A percentile compares a stretch with the other conserved stretches of the same genome.
These are phyloP conservation scores for Arthroderma sp. DNA, from an alignment of 2,329 filamentous ascomycete species.

Conservation along the genomic window DNA sequence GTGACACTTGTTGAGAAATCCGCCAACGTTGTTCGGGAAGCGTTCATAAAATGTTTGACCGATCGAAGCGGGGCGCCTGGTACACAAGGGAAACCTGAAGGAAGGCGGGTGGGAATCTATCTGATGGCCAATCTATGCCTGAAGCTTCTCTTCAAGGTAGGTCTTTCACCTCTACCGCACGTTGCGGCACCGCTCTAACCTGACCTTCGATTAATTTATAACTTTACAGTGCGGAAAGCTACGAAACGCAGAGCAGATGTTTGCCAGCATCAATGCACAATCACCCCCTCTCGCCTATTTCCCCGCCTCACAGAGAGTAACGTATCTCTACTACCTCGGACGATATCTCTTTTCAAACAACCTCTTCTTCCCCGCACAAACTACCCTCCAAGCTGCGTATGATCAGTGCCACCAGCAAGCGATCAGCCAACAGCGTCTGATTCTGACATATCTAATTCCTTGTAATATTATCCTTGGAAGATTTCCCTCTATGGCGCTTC, in stretches of 20 bases:
- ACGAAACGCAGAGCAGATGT: conserved; percentile 72
- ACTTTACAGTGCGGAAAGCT: conserved; percentile 57
- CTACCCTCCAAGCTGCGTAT: conserved; percentile 68
- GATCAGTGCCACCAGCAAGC: conserved; percentile 52
- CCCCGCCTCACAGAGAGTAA: conserved; percentile 74
- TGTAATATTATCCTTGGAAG: conserved; percentile 74
- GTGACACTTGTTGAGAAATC: conserved; percentile 75
- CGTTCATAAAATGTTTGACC: conserved; percentile 79
- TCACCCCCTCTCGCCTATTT: conserved; percentile 72
- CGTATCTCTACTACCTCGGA: conserved; percentile 88
- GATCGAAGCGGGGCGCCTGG: conserved; percentile 57
- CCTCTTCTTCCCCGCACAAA: conserved; percentile 64
- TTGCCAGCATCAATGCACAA: conserved; percentile 72
- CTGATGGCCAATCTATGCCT: conserved; percentile 82
- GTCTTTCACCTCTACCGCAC: conserved; percentile 12
- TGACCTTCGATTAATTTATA: background rate
- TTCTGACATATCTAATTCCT: conserved; percentile 72
- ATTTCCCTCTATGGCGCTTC: conserved; percentile 56
- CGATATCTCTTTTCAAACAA: conserved; percentile 78
- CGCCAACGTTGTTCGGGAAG: conserved; percentile 77
- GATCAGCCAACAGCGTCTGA: conserved; percentile 57
- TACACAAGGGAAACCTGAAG: conserved; percentile 54
- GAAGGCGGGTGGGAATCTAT: conserved; percentile 80
- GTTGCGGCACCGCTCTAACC: background rate
- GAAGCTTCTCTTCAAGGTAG: conserved; percentile 70